These are phyloP conservation scores for Globisporangium parvum DNA, from an alignment of 352 stramenopile species.

Conservation along the genomic window DNA sequence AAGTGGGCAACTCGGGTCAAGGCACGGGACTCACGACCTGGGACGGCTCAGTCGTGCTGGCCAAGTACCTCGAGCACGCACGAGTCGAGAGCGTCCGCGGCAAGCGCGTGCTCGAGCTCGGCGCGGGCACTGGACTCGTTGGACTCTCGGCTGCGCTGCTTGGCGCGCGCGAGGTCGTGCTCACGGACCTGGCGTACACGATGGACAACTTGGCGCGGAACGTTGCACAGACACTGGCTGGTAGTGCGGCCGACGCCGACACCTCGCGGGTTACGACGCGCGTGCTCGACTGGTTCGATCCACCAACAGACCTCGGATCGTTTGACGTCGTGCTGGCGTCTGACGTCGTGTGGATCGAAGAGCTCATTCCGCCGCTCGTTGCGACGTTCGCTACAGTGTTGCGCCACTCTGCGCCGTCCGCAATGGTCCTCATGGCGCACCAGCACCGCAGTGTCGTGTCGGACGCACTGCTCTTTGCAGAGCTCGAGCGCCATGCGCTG, in stretches of 20 bases:
- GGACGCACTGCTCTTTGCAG: slow-evolving; percentile 49
- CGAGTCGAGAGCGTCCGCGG: slow-evolving; percentile 22
- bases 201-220: slow-evolving; percentile 74
- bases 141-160: slow-evolving; percentile 76
- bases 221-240: slow-evolving; percentile 30
- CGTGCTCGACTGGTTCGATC: slow-evolving; percentile 71
- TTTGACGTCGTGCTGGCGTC: slow-evolving; percentile 84
- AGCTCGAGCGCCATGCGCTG: slow-evolving; percentile 32
- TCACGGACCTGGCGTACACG: slow-evolving; percentile 87
- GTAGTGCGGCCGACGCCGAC: slow-evolving; percentile 2
- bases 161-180: slow-evolving; percentile 59
- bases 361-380: slow-evolving; percentile 84
- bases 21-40: slow-evolving; percentile 88
- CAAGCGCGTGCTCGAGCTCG: slow-evolving; percentile 71
- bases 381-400: slow-evolving; percentile 55
- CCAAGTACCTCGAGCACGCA: slow-evolving; percentile 85
- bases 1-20: slow-evolving; percentile 75
- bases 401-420: slow-evolving; percentile 23
- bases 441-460: slow-evolving; percentile 60
- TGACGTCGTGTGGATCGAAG: slow-evolving; percentile 89
- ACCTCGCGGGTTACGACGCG: slow-evolving; percentile 14
- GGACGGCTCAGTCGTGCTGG: slow-evolving; percentile 89
- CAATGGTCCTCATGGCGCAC: slow-evolving; percentile 60
- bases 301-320: slow-evolving; percentile 37
- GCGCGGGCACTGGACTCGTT: slow-evolving; percentile 81